Conservation (phyloP, 768 basidiomycete genomes). For the Psilocybe sp. region DNA sequence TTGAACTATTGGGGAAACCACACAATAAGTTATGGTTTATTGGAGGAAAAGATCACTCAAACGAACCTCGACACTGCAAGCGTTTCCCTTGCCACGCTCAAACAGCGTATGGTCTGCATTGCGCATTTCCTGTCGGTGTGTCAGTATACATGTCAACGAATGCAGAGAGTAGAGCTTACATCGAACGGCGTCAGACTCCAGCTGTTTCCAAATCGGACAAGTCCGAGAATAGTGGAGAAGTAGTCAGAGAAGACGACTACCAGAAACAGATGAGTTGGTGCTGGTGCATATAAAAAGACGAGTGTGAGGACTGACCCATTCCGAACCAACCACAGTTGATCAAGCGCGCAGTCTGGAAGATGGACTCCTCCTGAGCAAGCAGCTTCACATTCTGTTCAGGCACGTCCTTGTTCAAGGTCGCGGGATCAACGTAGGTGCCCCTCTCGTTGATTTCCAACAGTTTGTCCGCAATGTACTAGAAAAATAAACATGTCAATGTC, state of each 20-base stretch:
- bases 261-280: slow-evolving; percentile 3
- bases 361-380: slow-evolving; percentile 62
- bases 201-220: slow-evolving; percentile 67
- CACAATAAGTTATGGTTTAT: background rate
- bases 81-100: slow-evolving; percentile 79
- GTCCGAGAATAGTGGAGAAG: slow-evolving; percentile 76
- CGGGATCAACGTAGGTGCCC: slow-evolving; percentile 57
- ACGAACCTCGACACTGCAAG: slow-evolving; percentile 75
- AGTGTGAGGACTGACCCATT: slow-evolving; percentile 29
- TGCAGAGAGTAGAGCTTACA: slow-evolving; percentile 30
- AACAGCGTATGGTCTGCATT: slow-evolving; percentile 60
- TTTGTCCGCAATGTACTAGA: slow-evolving; percentile 75
- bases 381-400: slow-evolving; percentile 33
- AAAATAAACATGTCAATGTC: background rate
- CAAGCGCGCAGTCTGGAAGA: slow-evolving; percentile 81
- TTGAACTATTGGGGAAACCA: slow-evolving; percentile 55
- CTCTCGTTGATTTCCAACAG: slow-evolving; percentile 82
- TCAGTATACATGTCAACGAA: background rate
- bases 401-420: slow-evolving; percentile 35
- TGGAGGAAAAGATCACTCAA: background rate
- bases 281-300: background rate
- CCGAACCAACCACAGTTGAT: slow-evolving; percentile 84
- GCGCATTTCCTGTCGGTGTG: slow-evolving; percentile 58
- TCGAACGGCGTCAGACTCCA: slow-evolving; percentile 80
- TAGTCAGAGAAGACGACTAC: slow-evolving; percentile 79